A percentile compares a stretch with the other conserved stretches of the same genome.
Evolutionary conservation across 805 yeast genomes (phyloP).

Genomic region (Nakazawaea wyomingensis): DNA sequence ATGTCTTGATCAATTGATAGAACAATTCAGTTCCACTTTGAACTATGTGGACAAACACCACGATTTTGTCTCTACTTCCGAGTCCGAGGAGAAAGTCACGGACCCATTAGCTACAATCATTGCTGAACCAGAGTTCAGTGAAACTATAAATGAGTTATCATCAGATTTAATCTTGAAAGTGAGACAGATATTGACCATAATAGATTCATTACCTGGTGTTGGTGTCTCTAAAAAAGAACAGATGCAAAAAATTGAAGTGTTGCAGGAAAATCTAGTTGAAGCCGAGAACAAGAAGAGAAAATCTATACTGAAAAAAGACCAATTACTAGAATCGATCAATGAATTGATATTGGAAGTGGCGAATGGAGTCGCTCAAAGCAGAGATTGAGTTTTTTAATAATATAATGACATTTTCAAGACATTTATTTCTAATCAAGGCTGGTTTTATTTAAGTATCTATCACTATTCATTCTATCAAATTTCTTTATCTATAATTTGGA

Average conservation of each 20-base stretch:
- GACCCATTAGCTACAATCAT: conserved; percentile 59
- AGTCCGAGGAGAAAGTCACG: conserved; percentile 48
- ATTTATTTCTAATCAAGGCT: no score
- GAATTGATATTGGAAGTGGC: conserved; percentile 58
- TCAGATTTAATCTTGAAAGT: conserved; percentile 82
- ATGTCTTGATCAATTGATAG: conserved; percentile 77
- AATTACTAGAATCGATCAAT: conserved; percentile 56
- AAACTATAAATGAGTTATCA: conserved; percentile 69
- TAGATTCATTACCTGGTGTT: conserved; percentile 88
- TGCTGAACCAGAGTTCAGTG: conserved; percentile 29
- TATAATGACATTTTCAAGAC: no score
- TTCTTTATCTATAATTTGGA: conserved; percentile 19
- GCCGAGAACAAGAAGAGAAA: conserved; percentile 55
- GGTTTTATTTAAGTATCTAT: no score
- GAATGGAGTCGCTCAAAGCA: conserved; percentile 43
- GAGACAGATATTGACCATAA: conserved; percentile 78
- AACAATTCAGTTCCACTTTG: conserved; percentile 73
- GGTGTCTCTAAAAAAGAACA: conserved; percentile 80
- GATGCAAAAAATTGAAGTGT: conserved; percentile 50
- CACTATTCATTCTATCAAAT: no score
- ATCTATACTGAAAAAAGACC: conserved; percentile 61
- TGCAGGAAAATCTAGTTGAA: conserved; percentile 56
- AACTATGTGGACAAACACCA: conserved; percentile 77
- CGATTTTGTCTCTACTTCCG: conserved; percentile 45
- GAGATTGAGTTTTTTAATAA: no score